phyloP scores from a whole-genome alignment of 139 green algal genomes.

The Desmodesmus armatus region DNA sequence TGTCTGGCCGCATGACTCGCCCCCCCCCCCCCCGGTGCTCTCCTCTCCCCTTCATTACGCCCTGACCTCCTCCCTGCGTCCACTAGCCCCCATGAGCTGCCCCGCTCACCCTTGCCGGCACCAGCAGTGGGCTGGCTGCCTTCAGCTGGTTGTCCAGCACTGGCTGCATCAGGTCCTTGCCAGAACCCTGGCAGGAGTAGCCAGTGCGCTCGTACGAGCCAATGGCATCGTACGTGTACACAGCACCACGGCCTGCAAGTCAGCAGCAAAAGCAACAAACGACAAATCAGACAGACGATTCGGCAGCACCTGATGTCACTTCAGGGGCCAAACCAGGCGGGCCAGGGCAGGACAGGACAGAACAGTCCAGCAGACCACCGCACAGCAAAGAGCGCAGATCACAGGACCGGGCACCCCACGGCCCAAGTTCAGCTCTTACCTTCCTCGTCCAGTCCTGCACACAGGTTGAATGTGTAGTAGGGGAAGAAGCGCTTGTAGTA shows the following conservation, averaged over 20 bases:
- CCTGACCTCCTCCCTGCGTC: neutral
- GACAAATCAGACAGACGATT: no score
- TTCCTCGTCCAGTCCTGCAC: constrained; percentile 92
- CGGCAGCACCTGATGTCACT: no score
- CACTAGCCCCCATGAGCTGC: no score
- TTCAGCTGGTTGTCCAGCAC: constrained; percentile 99
- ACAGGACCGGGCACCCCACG: no score
- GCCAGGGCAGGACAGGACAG: no score
- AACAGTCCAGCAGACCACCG: no score
- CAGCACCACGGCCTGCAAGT: constrained; percentile 87
- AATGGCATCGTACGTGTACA: constrained; percentile 99
- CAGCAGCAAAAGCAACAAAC: no score
- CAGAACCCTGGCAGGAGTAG: constrained; percentile 90
- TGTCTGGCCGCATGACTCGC: no score
- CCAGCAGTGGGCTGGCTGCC: constrained; percentile 86
- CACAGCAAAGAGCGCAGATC: no score
- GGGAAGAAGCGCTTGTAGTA: constrained; percentile 99
- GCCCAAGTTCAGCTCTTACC: no score
- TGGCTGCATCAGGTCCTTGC: constrained; percentile 97
- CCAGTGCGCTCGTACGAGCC: constrained; percentile 93
- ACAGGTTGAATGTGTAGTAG: constrained; percentile 99
- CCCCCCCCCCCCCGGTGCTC: no score
- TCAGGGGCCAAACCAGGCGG: no score
- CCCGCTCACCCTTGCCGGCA: constrained; percentile 80
- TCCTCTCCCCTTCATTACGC: neutral